These are phyloP conservation scores for Aspergillus brunneoviolaceus DNA, from an alignment of 2,329 filamentous ascomycete species.

Conservation along the genomic window DNA sequence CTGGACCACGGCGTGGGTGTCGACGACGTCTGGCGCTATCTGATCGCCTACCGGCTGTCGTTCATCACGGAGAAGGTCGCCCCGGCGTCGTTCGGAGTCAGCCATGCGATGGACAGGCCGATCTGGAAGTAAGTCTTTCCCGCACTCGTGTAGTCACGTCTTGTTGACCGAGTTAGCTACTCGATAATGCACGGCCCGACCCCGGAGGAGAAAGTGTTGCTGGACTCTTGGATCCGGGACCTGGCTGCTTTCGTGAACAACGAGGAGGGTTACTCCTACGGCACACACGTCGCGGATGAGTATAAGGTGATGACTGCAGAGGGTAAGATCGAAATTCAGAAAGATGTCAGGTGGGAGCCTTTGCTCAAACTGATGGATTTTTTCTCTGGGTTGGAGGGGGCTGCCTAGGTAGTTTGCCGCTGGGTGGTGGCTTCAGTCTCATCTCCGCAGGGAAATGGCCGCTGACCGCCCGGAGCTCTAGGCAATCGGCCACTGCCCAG, in stretches of 20 bases:
- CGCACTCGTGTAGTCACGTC: neutral
- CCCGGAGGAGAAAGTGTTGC: slow-evolving; percentile 31
- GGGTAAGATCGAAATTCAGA: slow-evolving; percentile 34
- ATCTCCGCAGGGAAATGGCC: too few species aligned
- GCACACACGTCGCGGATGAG: slow-evolving; percentile 36
- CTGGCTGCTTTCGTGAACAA: slow-evolving; percentile 42
- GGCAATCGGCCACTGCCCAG: too few species aligned
- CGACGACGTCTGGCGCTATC: slow-evolving; percentile 44
- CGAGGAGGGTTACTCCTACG: slow-evolving; percentile 31
- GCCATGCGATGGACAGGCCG: slow-evolving; percentile 46
- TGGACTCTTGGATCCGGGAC: slow-evolving; percentile 42
- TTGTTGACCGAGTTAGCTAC: slow-evolving; percentile 27
- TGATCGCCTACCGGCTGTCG: slow-evolving; percentile 44
- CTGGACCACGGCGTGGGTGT: slow-evolving; percentile 34
- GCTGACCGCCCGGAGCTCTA: too few species aligned
- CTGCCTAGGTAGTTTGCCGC: too few species aligned
- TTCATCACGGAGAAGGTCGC: slow-evolving; percentile 45
- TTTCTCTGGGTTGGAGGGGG: slow-evolving; percentile 6
- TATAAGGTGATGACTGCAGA: slow-evolving; percentile 38
- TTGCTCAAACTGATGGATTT: slow-evolving; percentile 20
- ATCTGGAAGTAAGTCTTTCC: slow-evolving; percentile 43
- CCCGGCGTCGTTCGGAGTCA: slow-evolving; percentile 29
- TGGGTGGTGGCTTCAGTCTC: too few species aligned
- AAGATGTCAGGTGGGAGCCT: slow-evolving; percentile 37
- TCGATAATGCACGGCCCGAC: slow-evolving; percentile 43